phyloP scores from a whole-genome alignment of 768 basidiomycete genomes.

The Rhizopogon salebrosus region DNA sequence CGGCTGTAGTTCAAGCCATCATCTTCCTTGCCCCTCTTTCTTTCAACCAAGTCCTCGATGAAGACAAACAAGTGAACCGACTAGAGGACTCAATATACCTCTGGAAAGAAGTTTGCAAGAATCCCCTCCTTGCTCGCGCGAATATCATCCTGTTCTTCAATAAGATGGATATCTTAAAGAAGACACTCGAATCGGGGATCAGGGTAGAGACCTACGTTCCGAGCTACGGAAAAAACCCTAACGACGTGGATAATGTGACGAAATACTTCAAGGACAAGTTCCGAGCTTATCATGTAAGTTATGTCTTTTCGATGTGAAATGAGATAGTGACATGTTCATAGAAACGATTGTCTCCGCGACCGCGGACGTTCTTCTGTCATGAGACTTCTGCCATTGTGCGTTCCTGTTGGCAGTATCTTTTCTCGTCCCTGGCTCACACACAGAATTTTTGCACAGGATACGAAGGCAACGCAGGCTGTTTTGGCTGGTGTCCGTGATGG shows the following conservation, averaged over 20 bases:
- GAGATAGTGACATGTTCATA: conserved; percentile 18
- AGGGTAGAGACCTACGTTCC: conserved; percentile 56
- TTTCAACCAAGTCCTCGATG: conserved; percentile 70
- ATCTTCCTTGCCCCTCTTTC: conserved; percentile 78
- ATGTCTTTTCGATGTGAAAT: neutral
- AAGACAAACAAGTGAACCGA: conserved; percentile 60
- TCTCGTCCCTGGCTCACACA: neutral
- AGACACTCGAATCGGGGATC: conserved; percentile 52
- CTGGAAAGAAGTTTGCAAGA: conserved; percentile 68
- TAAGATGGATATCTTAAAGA: conserved; percentile 61
- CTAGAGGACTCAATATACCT: conserved; percentile 71
- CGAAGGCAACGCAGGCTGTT: conserved; percentile 31
- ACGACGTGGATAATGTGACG: conserved; percentile 51
- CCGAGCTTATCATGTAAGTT: conserved; percentile 51
- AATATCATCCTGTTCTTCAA: conserved; percentile 76
- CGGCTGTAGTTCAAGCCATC: conserved; percentile 58
- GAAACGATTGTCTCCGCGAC: conserved; percentile 52
- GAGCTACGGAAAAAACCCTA: conserved; percentile 52
- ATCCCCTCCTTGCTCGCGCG: conserved; percentile 51
- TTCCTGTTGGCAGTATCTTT: conserved; percentile 6
- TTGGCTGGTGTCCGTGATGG: conserved; percentile 40
- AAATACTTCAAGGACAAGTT: conserved; percentile 72
- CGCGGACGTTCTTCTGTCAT: conserved; percentile 60
- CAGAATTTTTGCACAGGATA: conserved; percentile 26
- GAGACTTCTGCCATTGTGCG: conserved; percentile 68